Evolutionary conservation across 2,329 filamentous ascomycete genomes (phyloP).

Genomic region (Xylariaceae sp.): DNA sequence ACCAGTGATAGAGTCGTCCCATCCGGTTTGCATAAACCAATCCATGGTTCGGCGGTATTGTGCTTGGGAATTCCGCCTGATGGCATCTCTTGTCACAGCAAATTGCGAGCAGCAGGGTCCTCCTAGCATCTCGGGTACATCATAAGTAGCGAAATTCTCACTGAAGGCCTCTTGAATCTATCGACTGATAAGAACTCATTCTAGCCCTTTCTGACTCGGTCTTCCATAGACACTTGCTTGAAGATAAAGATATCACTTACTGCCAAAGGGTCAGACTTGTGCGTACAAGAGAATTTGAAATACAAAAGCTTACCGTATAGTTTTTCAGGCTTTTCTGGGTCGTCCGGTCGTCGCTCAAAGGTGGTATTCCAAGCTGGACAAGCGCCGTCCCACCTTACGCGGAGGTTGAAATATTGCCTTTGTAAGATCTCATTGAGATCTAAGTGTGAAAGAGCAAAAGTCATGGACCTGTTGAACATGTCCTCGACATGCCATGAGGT

Average conservation of each 20-base stretch:
- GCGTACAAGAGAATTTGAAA: too few relatives aligned
- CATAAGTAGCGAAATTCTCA: slow-evolving; percentile 26
- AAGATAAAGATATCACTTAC: too few relatives aligned
- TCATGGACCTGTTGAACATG: slow-evolving; percentile 31
- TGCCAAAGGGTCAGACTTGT: too few relatives aligned
- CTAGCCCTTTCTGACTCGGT: too few relatives aligned
- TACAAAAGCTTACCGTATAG: too few relatives aligned
- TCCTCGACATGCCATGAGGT: slow-evolving; percentile 34
- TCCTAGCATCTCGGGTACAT: slow-evolving; percentile 30
- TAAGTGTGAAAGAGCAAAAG: slow-evolving; percentile 31
- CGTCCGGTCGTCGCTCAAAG: slow-evolving; percentile 15
- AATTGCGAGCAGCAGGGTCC: slow-evolving; percentile 36
- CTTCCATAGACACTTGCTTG: too few relatives aligned
- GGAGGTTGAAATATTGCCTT: slow-evolving; percentile 52
- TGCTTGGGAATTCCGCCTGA: slow-evolving; percentile 25
- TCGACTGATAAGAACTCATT: too few relatives aligned
- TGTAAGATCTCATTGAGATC: slow-evolving; percentile 37
- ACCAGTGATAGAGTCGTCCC: slow-evolving; percentile 30
- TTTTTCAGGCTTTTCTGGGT: slow-evolving; percentile 27
- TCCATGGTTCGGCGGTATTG: slow-evolving; percentile 29
- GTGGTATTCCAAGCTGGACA: slow-evolving; percentile 49
- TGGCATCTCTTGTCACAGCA: slow-evolving; percentile 30
- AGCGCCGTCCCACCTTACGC: slow-evolving; percentile 51
- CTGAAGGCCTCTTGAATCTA: slow-evolving; percentile 29
- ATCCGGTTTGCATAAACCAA: slow-evolving; percentile 29